Base-by-base conservation (phyloP, 2,329 filamentous ascomycete species). In the Pseudogymnoascus sp. region DNA sequence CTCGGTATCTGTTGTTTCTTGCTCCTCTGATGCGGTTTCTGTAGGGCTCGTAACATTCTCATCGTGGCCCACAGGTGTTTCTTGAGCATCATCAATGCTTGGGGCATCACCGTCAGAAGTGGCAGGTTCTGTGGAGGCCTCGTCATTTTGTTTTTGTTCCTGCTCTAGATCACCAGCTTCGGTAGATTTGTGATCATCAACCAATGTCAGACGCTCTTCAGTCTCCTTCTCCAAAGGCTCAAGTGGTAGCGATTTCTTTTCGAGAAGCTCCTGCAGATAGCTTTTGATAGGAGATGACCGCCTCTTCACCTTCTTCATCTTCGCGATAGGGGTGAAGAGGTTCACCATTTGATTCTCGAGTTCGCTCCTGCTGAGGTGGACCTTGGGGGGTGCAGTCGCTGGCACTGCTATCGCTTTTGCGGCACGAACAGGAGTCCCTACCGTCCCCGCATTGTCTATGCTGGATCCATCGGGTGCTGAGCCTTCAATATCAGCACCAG, bases 281-380 rank as follows among this genome's bases (percentile, higher is more conserved):
- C 13, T 63, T 41, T 37, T 61, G 8, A 48, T 64, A 60, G 57
- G 57, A 10, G 35, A 59, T 10, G 33, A 30, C 7, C 35, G 55
- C 21, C 55, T 57, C 55, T 57, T 57, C 18, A 23, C 55, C 34
- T 57, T 57, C 55, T 57, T 57, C 55, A 57, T 34, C 34, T 38
- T 34, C 30, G 55, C 30, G 5, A 57, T 57, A 38, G 55, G 55
- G 30, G 55, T 57, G 55, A 57, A 57, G 30, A 57, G 37, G 21
- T 38, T 57, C 12, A 38, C 55, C 55, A 57, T 57, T 19, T 57
- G 30, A n/a, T 34, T 34, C 30, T 57, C 55, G 5, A 57, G 15
- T 28, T 57, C 55, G 28, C 30, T 57, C 55, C 30, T 57, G 30
- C 30, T 57, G n/a, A 38, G 55, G 7, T 57, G 55, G 9, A 57